phyloP scores from a whole-genome alignment of 345 rosid genomes.

The Cardamine resedifolia region DNA sequence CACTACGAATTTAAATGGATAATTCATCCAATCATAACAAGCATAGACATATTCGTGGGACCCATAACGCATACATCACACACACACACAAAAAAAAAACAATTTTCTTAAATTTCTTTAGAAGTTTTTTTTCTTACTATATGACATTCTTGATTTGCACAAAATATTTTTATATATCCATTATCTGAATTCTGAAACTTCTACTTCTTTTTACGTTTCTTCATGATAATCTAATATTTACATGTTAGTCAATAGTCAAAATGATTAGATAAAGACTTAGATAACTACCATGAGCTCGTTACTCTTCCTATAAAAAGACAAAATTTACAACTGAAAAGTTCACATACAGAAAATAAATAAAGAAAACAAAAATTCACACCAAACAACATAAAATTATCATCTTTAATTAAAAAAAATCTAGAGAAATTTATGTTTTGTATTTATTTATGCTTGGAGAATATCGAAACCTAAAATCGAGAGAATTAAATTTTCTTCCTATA shows the following conservation, averaged over 20 bases:
- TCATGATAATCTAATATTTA: too few relatives aligned
- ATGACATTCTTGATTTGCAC: neutral
- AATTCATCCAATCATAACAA: conserved; percentile 16
- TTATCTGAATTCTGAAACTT: neutral
- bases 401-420: neutral
- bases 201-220: neutral
- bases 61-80: conserved; percentile 23
- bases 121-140: neutral
- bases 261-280: neutral
- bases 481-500: neutral
- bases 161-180: neutral
- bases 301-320: neutral
- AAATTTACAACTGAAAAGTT: too few relatives aligned
- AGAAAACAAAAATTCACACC: too few relatives aligned
- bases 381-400: neutral
- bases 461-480: neutral
- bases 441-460: neutral
- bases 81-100: conserved; percentile 1
- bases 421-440: neutral
- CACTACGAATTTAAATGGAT: neutral
- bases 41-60: conserved; percentile 5
- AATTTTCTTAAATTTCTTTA: neutral
- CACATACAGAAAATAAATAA: neutral
- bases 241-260: neutral
- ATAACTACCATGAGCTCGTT: neutral